phyloP scores from a whole-genome alignment of 2,329 filamentous ascomycete genomes.

The Pseudocercospora cruenta region DNA sequence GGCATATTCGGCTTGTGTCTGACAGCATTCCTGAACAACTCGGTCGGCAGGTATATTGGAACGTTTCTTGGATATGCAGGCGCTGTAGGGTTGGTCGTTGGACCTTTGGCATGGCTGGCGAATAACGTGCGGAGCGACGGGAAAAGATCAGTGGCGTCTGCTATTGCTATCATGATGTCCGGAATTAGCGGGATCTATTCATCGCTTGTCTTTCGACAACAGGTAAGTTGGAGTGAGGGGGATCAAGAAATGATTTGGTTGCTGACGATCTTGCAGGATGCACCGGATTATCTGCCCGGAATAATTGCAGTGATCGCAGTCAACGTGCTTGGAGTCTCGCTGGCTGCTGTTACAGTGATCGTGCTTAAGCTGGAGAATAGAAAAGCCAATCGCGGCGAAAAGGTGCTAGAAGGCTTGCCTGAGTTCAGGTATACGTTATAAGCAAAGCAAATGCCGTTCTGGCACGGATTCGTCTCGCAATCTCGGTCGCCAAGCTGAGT shows the following conservation, averaged over 20 bases:
- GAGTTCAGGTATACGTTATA: conserved; percentile 31
- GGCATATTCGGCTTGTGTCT: conserved; percentile 39
- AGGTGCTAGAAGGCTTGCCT: conserved; percentile 40
- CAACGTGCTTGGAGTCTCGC: conserved; percentile 40
- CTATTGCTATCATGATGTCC: conserved; percentile 20
- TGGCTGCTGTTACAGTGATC: conserved; percentile 40
- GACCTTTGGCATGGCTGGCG: conserved; percentile 74
- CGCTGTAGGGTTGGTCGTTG: conserved; percentile 74
- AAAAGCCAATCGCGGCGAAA: conserved; percentile 44
- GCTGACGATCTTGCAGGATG: conserved; percentile 1
- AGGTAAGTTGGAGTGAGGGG: neutral
- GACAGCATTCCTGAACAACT: conserved; percentile 60
- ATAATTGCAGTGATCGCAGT: conserved; percentile 19
- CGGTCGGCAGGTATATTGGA: conserved; percentile 69
- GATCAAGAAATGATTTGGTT: neutral
- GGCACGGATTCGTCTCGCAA: too few relatives aligned
- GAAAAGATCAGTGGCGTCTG: conserved; percentile 23
- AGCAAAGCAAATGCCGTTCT: neutral
- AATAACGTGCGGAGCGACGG: conserved; percentile 65
- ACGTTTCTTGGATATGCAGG: conserved; percentile 75
- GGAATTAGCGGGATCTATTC: conserved; percentile 22
- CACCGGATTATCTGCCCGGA: conserved; percentile 18
- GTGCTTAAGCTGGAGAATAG: conserved; percentile 42
- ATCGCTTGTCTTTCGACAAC: conserved; percentile 23
- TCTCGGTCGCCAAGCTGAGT: too few relatives aligned